A percentile compares a stretch with the other conserved stretches of the same genome.
Conservation (phyloP, 306 rosid species). For the Prunus fruticosa region DNA sequence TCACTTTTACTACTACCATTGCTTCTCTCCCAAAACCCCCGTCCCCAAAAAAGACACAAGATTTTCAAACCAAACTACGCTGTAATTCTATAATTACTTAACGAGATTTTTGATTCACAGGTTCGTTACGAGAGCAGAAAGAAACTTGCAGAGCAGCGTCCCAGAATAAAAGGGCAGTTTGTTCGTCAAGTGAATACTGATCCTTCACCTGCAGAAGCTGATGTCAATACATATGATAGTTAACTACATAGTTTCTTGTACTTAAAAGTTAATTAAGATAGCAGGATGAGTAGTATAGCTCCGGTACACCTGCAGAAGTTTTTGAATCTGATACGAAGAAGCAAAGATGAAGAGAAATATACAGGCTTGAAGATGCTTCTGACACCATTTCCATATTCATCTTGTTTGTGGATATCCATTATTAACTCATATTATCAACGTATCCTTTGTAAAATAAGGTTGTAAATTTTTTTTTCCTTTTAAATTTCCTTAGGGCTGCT, state of each 20-base stretch:
- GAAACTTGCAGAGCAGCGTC: conserved; percentile 98
- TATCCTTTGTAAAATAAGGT: conserved; percentile 20
- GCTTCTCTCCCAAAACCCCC: not conserved
- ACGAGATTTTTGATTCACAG: conserved; percentile 32
- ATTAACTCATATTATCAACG: not conserved
- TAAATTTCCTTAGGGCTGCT: not conserved
- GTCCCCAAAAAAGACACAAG: not conserved
- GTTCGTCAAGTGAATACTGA: conserved; percentile 62
- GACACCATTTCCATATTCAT: conserved; percentile 18
- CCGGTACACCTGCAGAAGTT: conserved; percentile 11
- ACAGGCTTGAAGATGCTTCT: conserved; percentile 35
- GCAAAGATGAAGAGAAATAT: conserved; percentile 15
- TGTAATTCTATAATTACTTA: conserved; percentile 16
- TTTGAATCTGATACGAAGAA: conserved; percentile 11
- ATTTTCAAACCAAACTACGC: conserved; percentile 1
- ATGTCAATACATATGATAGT: conserved; percentile 30
- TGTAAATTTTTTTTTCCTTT: conserved; percentile 18
- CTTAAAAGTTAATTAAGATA: not conserved
- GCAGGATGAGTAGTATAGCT: conserved; percentile 20
- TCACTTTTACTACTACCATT: not conserved
- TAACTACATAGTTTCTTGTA: conserved; percentile 28
- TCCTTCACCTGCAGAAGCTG: conserved; percentile 36
- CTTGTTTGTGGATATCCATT: not conserved
- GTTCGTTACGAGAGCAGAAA: conserved; percentile 99
- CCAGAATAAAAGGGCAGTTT: conserved; percentile 94